Evolutionary conservation across 1,139 yeast species (phyloP).

Genomic region (Protomyces arabidopsidicola): DNA sequence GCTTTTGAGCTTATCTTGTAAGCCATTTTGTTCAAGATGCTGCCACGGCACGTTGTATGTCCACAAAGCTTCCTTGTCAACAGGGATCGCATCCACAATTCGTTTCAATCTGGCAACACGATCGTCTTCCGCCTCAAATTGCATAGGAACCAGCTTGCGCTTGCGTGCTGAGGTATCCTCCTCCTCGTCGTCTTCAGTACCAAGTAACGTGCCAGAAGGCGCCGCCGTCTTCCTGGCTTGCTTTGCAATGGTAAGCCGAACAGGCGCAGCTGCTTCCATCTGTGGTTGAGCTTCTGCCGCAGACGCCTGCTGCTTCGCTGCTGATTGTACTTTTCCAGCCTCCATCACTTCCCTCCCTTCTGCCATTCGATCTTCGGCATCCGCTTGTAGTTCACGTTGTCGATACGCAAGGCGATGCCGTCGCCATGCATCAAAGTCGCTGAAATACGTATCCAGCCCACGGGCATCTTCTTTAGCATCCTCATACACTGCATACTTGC

Average conservation of each 20-base stretch:
- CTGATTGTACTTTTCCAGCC: background rate
- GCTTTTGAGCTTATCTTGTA: constrained; percentile 36
- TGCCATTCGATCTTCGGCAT: background rate
- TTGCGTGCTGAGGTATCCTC: constrained; percentile 21
- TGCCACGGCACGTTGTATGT: constrained; percentile 37
- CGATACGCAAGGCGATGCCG: background rate
- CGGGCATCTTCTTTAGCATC: background rate
- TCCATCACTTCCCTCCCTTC: background rate
- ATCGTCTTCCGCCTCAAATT: constrained; percentile 10
- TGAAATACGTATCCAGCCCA: background rate
- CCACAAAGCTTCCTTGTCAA: constrained; percentile 34
- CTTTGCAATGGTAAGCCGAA: constrained; percentile 13
- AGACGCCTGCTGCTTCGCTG: constrained; percentile 11
- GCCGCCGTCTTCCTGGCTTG: constrained; percentile 4
- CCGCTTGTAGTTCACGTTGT: background rate
- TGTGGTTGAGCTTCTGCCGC: constrained; percentile 30
- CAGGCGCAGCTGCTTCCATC: constrained; percentile 30
- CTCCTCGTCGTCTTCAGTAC: constrained; percentile 31
- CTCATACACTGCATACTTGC: background rate
- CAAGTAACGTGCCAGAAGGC: constrained; percentile 9
- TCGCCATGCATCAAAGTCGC: background rate
- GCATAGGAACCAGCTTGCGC: constrained; percentile 25
- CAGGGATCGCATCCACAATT: constrained; percentile 31
- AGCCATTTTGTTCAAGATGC: constrained; percentile 34
- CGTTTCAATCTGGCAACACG: background rate